These are phyloP conservation scores for Abrus precatorius DNA, from an alignment of 306 rosid species.

Conservation along the genomic window DNA sequence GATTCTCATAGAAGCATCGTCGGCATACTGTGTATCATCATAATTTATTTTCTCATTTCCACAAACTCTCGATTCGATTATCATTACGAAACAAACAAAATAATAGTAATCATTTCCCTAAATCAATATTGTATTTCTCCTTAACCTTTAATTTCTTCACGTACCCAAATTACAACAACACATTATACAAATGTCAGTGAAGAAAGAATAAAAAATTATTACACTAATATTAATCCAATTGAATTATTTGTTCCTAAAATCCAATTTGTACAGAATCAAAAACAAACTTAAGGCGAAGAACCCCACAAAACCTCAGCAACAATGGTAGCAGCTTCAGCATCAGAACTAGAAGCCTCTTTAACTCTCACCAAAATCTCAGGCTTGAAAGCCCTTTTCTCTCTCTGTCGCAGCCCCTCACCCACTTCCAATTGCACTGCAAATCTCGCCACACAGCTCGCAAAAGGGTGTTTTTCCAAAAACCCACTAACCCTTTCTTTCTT, in stretches of 20 bases:
- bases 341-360: conserved; percentile 70
- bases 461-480: conserved; percentile 63
- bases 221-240: neutral
- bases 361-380: conserved; percentile 69
- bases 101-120: neutral
- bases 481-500: neutral
- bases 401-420: conserved; percentile 90
- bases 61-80: too few species aligned
- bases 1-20: too few species aligned
- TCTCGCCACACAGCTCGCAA: conserved; percentile 84
- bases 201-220: neutral
- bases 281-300: conserved; percentile 58
- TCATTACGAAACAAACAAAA: too few species aligned
- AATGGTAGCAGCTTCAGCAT: conserved; percentile 88
- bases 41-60: too few species aligned
- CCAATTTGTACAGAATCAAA: neutral
- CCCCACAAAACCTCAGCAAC: conserved; percentile 95
- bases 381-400: conserved; percentile 87
- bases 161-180: too few species aligned
- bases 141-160: too few species aligned
- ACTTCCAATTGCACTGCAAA: conserved; percentile 91
- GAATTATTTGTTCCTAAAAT: neutral
- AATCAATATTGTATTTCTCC: neutral
- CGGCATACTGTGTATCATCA: too few species aligned
- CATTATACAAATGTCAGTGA: neutral